Percentiles rank a stretch among this genome's conserved stretches.
phyloP scores from a whole-genome alignment of 148 eudicot species.

The Camellia lanceoleosa region DNA sequence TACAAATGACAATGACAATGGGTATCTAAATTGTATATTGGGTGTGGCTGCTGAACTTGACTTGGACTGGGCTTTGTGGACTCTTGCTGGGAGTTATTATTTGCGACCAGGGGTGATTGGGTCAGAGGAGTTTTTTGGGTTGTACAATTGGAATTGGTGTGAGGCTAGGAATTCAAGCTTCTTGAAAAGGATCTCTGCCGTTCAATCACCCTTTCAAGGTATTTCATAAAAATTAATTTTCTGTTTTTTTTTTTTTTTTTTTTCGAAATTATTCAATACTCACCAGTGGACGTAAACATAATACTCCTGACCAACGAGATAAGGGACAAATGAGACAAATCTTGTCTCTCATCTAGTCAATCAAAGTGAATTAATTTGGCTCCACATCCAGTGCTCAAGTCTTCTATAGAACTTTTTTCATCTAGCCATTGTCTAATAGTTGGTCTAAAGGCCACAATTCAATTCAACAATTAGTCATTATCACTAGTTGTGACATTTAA shows the following conservation, averaged over 20 bases:
- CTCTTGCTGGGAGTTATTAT: constrained; percentile 77
- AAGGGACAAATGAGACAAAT: no score
- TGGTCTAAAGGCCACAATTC: no score
- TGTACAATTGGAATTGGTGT: constrained; percentile 55
- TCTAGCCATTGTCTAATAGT: no score
- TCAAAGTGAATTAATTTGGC: no score
- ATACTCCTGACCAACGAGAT: no score
- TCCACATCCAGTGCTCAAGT: no score
- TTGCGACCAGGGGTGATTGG: constrained; percentile 59
- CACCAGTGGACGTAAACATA: no score
- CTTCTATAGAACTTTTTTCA: no score
- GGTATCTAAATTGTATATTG: constrained; percentile 73
- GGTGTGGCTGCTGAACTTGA: constrained; percentile 72
- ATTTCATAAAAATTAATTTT: neutral
- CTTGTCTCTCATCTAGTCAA: no score
- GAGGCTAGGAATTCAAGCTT: constrained; percentile 52
- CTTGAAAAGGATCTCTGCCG: constrained; percentile 49
- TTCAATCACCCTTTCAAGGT: constrained; percentile 79
- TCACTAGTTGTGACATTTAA: no score
- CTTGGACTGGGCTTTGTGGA: constrained; percentile 88
- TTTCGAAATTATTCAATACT: no score
- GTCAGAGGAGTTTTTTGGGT: constrained; percentile 62
- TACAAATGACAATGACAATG: constrained; percentile 58
- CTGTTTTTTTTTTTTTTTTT: neutral
- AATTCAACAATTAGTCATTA: no score